Conservation (phyloP, 2,329 filamentous ascomycete species). For the Fusarium begoniae region DNA sequence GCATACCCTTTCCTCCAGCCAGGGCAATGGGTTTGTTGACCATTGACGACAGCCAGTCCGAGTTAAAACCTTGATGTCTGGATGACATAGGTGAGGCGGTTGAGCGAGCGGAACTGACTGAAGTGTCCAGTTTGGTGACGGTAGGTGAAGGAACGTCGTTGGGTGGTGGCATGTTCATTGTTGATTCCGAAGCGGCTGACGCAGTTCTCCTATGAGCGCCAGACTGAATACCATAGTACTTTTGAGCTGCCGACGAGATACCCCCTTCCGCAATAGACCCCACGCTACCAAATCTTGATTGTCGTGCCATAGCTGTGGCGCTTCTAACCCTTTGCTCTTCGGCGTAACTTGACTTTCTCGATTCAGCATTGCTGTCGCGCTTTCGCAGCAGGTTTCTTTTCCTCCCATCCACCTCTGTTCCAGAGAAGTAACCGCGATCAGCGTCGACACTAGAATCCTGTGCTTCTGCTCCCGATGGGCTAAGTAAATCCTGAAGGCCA, state of each 20-base stretch:
- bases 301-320: constrained; percentile 72
- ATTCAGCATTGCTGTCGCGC: constrained; percentile 70
- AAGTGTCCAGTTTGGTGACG: constrained; percentile 69
- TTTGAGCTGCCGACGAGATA: constrained; percentile 71
- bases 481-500: constrained; percentile 57
- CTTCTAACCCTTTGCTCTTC: constrained; percentile 77
- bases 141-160: constrained; percentile 65
- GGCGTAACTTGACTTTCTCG: constrained; percentile 78
- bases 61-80: constrained; percentile 56
- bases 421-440: constrained; percentile 93
- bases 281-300: constrained; percentile 81
- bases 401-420: constrained; percentile 81
- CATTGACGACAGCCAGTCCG: constrained; percentile 64
- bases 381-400: constrained; percentile 84
- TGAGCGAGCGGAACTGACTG: constrained; percentile 49
- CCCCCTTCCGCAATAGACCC: constrained; percentile 74
- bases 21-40: constrained; percentile 61
- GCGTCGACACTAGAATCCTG: constrained; percentile 68
- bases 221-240: constrained; percentile 69
- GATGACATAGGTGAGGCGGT: constrained; percentile 57
- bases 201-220: constrained; percentile 67
- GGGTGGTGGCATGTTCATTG: constrained; percentile 59
- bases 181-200: constrained; percentile 66
- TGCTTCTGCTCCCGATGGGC: constrained; percentile 50
- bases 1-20: constrained; percentile 71